phyloP scores from a whole-genome alignment of 768 basidiomycete genomes.

The Mycena floridula region DNA sequence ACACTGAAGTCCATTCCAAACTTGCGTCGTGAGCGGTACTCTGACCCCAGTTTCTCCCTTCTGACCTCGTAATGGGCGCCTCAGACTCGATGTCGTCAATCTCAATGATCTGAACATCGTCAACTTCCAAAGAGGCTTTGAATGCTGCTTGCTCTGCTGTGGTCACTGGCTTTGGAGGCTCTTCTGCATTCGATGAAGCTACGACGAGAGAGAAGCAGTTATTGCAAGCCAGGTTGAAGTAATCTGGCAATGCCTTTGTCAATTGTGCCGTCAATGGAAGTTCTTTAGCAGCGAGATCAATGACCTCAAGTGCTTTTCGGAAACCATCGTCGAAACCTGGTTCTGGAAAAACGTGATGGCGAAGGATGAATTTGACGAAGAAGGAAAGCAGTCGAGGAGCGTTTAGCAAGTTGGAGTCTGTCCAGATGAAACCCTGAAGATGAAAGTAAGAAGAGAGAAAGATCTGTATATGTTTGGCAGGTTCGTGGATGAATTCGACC shows the following conservation, averaged over 20 bases:
- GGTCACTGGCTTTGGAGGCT: neutral
- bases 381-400: slow-evolving; percentile 49
- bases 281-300: slow-evolving; percentile 36
- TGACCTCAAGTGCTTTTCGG: slow-evolving; percentile 36
- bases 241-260: slow-evolving; percentile 40
- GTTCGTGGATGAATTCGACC: neutral
- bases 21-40: neutral
- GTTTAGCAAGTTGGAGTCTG: slow-evolving; percentile 9
- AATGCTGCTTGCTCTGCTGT: neutral
- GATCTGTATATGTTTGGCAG: slow-evolving; percentile 16
- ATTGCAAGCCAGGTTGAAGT: slow-evolving; percentile 42
- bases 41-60: neutral
- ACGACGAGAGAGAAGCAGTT: slow-evolving; percentile 25
- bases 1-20: neutral
- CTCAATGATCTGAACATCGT: neutral
- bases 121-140: neutral
- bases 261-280: slow-evolving; percentile 43
- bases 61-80: neutral
- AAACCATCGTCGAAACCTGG: slow-evolving; percentile 36
- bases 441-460: slow-evolving; percentile 70
- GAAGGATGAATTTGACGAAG: slow-evolving; percentile 54
- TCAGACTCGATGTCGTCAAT: neutral
- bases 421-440: slow-evolving; percentile 68
- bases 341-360: slow-evolving; percentile 52
- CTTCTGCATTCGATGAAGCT: too few relatives aligned